phyloP scores from a whole-genome alignment of 2,329 filamentous ascomycete genomes.

The Pleomassaria siparia region DNA sequence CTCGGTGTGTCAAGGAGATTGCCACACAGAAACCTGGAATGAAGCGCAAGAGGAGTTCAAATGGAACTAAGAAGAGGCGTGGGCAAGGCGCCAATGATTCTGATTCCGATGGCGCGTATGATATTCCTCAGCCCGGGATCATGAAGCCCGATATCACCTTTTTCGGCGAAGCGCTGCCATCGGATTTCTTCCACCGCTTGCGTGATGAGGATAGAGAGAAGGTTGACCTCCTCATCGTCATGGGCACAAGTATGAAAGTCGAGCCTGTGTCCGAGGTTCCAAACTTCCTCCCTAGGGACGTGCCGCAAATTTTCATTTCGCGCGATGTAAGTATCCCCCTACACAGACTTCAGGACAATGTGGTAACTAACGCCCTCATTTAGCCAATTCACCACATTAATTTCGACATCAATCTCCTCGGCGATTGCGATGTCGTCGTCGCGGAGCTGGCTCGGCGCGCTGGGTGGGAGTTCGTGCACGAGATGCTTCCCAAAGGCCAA shows the following conservation, averaged over 20 bases:
- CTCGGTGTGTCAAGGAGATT: conserved; percentile 64
- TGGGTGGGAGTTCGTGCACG: conserved; percentile 77
- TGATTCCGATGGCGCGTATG: conserved; percentile 62
- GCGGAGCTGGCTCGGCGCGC: conserved; percentile 80
- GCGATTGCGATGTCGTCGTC: conserved; percentile 89
- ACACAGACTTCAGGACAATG: conserved; percentile 5
- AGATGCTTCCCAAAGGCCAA: conserved; percentile 75
- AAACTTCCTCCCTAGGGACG: conserved; percentile 71
- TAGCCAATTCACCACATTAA: conserved; percentile 82
- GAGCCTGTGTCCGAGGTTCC: conserved; percentile 92
- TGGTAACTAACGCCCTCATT: conserved; percentile 2
- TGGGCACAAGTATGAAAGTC: conserved; percentile 94
- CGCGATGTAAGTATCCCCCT: conserved; percentile 58
- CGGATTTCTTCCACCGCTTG: conserved; percentile 78
- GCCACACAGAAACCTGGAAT: conserved; percentile 49
- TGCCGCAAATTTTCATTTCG: conserved; percentile 90
- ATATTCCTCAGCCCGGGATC: conserved; percentile 70
- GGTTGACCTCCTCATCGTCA: conserved; percentile 90
- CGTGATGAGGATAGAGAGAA: conserved; percentile 77
- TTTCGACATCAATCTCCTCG: conserved; percentile 95
- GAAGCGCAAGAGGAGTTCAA: conserved; percentile 57
- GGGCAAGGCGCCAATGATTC: conserved; percentile 58
- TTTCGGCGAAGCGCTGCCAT: conserved; percentile 88
- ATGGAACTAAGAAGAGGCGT: conserved; percentile 48
- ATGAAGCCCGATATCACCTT: conserved; percentile 99